Evolutionary conservation across 306 rosid genomes (phyloP), one percentile per base, ranked within the genome.

Genomic region (Quercus wislizeni): DNA sequence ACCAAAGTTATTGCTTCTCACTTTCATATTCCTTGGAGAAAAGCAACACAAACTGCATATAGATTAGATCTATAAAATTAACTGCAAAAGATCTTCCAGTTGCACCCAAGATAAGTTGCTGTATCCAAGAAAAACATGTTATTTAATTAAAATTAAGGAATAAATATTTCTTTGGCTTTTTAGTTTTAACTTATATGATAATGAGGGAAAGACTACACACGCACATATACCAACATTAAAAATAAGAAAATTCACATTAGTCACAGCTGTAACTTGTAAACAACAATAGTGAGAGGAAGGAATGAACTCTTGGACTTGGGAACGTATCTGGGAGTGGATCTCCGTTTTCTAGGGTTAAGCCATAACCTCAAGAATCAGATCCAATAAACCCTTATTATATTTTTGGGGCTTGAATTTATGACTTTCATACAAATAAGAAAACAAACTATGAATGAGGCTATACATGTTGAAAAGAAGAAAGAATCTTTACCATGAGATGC

Each of bases 321-420:
- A 76, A 62, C 74, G 49, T 9, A 69, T 76, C 74, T 31, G 49
- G 18, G 46, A 30, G 69, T 55, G 59, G 76, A 79, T 71, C 71
- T 79, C 83, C 72, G 68, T 55, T 52, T 73, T 77, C 20, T 49
- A 23, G 49, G 69, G 64, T 63, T 31, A 25, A 77, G 67, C 27
- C 68, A 46, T 64, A 69, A 33, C 49, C 69, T 69, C 69, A n/a
- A 17, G 74, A 20, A 75, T 43, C 87, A 71, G 79, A 79, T 79
- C 78, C 83, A 55, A 69, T n/a, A n/a, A 38, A 30, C 55, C 15
- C 72, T 18, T 33, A 17, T 63, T 62, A 65, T 38, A 59, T 49
- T 10, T 65, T 72, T 74, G 46, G 71, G 75, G 46, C 77, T 72
- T 69, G 33, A 31, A 68, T 20, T 74, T 23, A 30, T 11, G 56